Conservation (phyloP, 2,329 filamentous ascomycete genomes). For the Metarhizium anisopliae region DNA sequence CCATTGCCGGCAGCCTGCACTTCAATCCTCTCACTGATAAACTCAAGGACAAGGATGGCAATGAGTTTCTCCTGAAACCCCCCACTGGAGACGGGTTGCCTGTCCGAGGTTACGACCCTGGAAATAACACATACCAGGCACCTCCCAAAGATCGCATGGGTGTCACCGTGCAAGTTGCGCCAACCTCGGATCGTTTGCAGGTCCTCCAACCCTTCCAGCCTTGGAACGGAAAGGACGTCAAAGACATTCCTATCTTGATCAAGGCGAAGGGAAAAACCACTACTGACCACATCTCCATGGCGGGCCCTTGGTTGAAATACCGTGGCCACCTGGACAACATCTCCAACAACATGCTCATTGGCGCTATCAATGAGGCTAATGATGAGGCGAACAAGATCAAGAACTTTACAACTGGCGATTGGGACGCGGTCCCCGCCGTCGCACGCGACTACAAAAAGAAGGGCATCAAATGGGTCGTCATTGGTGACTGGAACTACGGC, state of each 20-base stretch:
- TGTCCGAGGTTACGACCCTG: constrained; percentile 74
- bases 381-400: constrained; percentile 96
- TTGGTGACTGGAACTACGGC: constrained; percentile 99
- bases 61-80: constrained; percentile 80
- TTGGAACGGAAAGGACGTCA: constrained; percentile 89
- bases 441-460: constrained; percentile 98
- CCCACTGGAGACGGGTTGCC: constrained; percentile 80
- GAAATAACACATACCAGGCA: constrained; percentile 90
- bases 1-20: constrained; percentile 72
- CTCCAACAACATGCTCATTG: constrained; percentile 99
- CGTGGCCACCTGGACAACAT: constrained; percentile 98
- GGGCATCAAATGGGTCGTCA: constrained; percentile 91
- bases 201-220: constrained; percentile 74
- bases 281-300: constrained; percentile 96
- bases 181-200: constrained; percentile 88
- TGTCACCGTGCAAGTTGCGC: constrained; percentile 75
- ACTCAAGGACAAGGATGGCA: constrained; percentile 90
- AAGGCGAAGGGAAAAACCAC: constrained; percentile 96
- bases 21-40: constrained; percentile 95
- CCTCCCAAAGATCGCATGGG: constrained; percentile 69
- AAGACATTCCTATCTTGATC: constrained; percentile 82
- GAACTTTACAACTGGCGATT: constrained; percentile 79
- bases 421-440: constrained; percentile 81
- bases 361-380: constrained; percentile 92
- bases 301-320: constrained; percentile 96